A percentile compares a stretch with the other conserved stretches of the same genome.
These are phyloP conservation scores for Triticum timopheevii DNA, from an alignment of 176 grass and related monocot species.

Conservation along the genomic window DNA sequence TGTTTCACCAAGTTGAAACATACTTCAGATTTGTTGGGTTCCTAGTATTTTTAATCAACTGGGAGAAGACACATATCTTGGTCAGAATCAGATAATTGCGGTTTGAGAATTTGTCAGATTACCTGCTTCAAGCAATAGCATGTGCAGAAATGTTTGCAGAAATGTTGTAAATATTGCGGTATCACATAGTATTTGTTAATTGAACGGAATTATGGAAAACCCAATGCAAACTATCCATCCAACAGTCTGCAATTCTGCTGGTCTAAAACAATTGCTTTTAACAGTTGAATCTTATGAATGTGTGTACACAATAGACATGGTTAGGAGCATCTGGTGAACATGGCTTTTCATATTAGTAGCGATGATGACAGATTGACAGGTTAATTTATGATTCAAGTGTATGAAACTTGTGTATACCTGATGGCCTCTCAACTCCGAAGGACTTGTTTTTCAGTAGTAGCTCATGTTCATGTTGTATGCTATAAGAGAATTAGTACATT, in stretches of 20 bases:
- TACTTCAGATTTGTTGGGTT: not conserved
- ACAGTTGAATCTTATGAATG: not conserved
- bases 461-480: slow-evolving; percentile 1
- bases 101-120: slow-evolving; percentile 1
- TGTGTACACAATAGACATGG: not conserved
- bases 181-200: not conserved
- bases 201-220: not conserved
- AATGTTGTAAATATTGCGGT: not conserved
- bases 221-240: not conserved
- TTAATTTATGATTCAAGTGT: slow-evolving; percentile 1
- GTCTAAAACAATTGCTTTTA: not conserved
- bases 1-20: slow-evolving; percentile 37
- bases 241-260: not conserved
- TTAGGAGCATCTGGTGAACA: not conserved
- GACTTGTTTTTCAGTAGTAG: not conserved
- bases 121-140: not conserved
- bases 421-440: not conserved
- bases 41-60: slow-evolving; percentile 15
- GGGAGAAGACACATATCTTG: slow-evolving; percentile 9
- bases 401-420: not conserved
- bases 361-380: not conserved
- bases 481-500: slow-evolving; percentile 8
- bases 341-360: not conserved
- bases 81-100: slow-evolving; percentile 5
- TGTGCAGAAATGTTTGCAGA: not conserved